Base-by-base conservation (phyloP, 129 eudicot genomes). In the Calendula officinalis region DNA sequence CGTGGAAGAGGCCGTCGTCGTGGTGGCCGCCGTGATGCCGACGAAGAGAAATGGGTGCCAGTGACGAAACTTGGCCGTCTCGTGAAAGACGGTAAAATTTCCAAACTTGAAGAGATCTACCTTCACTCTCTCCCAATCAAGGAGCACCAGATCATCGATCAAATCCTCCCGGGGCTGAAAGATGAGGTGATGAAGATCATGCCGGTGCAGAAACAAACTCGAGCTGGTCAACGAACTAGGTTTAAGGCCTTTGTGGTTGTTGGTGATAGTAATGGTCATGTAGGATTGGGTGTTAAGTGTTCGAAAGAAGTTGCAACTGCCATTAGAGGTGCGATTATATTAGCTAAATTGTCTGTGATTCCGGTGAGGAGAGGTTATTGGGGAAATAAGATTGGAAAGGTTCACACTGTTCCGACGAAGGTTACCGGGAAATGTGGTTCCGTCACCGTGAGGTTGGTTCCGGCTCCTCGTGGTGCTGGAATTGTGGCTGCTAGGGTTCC, bases 231-330 rank as follows among this genome's bases (percentile, higher is more conserved):
- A 66, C 51, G 92, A 27, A 85, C 92, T 52, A 64, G 92, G 61
- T 85, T 85, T 74, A 85, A 81, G 88, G 92, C 92, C 0, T 85
- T 85, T 54, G 87, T 85, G 6, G 92, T 85, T 0, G 88, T 85
- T 36, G 94, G 94, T 0, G 94, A 86, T 13, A 51, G 77, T 0
- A 86, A 86, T 16, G 94, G 94, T 0, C 94, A 86, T 13, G 94
- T 86, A 0, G 94, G 94, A 3, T 49, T 86, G 5, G 94, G 94
- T 0, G 88, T 86, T 22, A 22, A 22, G 30, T 22, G 30, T 22
- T 22, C 30, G 30, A 22, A 22, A 22, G 30, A 22, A 22, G 30
- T 22, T 22, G 30, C 30, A 22, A 22, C 30, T 22, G 30, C 30
- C 30, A 22, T 22, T 2, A 22, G 30, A 22, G 30, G 30, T 22